Conservation (phyloP, 2,329 filamentous ascomycete genomes). For the Neurospora sp. region DNA sequence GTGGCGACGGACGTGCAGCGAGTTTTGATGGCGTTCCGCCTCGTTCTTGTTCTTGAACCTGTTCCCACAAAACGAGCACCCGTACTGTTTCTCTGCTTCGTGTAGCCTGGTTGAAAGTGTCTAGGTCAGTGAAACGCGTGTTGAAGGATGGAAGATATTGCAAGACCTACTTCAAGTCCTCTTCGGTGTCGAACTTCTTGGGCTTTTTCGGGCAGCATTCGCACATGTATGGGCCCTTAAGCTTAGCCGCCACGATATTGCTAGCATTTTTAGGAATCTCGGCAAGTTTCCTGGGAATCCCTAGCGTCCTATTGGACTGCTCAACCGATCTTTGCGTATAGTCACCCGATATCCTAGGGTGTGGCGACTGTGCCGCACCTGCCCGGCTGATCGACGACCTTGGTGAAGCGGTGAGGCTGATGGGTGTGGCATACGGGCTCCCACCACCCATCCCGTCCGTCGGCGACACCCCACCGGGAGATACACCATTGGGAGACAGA, state of each 20-base stretch:
- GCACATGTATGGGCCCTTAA: constrained; percentile 56
- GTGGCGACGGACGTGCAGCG: constrained; percentile 80
- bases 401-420: constrained; percentile 40
- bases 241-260: constrained; percentile 31
- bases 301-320: constrained; percentile 23
- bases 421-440: constrained; percentile 39
- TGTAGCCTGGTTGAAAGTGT: constrained; percentile 50
- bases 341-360: constrained; percentile 36
- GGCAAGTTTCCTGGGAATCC: constrained; percentile 40
- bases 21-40: constrained; percentile 92
- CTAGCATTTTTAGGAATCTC: constrained; percentile 37
- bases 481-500: constrained; percentile 35
- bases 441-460: constrained; percentile 30
- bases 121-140: constrained; percentile 6
- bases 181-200: constrained; percentile 80
- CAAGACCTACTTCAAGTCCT: constrained; percentile 67
- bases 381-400: constrained; percentile 29
- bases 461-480: constrained; percentile 40
- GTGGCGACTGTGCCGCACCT: constrained; percentile 27
- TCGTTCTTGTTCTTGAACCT: constrained; percentile 99
- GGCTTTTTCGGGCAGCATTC: constrained; percentile 97
- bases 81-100: constrained; percentile 93
- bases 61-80: constrained; percentile 84
- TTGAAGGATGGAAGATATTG: not conserved
- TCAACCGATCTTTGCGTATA: constrained; percentile 15